These are phyloP conservation scores for Didymella keratinophila DNA, from an alignment of 2,329 filamentous ascomycete genomes.

Conservation along the genomic window DNA sequence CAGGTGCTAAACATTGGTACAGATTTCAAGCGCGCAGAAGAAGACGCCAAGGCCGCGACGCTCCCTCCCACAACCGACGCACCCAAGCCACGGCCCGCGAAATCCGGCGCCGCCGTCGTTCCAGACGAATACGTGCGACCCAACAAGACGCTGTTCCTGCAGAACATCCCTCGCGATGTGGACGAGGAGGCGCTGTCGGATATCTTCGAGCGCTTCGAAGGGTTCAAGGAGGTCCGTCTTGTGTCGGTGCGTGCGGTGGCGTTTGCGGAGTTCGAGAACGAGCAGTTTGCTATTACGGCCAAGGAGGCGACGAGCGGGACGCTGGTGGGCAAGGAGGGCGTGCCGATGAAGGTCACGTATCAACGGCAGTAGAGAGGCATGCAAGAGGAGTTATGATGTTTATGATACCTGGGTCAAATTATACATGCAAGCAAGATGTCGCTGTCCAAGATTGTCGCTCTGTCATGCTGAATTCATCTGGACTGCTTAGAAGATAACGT, in stretches of 20 bases:
- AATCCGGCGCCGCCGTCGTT: constrained; percentile 76
- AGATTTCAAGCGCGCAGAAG: constrained; percentile 82
- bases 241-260: constrained; percentile 91
- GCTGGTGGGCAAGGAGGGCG: constrained; percentile 75
- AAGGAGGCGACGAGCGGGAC: constrained; percentile 93
- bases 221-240: constrained; percentile 89
- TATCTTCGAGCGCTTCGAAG: constrained; percentile 89
- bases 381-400: constrained; percentile 31
- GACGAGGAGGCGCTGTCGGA: constrained; percentile 79
- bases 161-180: constrained; percentile 88
- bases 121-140: constrained; percentile 98
- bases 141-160: constrained; percentile 95
- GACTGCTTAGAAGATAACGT: constrained; percentile 81
- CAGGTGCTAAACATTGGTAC: background rate
- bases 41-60: constrained; percentile 80
- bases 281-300: constrained; percentile 86
- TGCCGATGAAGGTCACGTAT: constrained; percentile 93
- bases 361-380: constrained; percentile 74
- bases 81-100: constrained; percentile 64
- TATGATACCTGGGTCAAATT: constrained; percentile 8
- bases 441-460: constrained; percentile 1
- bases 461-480: background rate
- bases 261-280: constrained; percentile 94
- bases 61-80: constrained; percentile 62
- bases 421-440: background rate